Base-by-base conservation (phyloP, 2,329 filamentous ascomycete species). In the Ambrosiella xylebori region DNA sequence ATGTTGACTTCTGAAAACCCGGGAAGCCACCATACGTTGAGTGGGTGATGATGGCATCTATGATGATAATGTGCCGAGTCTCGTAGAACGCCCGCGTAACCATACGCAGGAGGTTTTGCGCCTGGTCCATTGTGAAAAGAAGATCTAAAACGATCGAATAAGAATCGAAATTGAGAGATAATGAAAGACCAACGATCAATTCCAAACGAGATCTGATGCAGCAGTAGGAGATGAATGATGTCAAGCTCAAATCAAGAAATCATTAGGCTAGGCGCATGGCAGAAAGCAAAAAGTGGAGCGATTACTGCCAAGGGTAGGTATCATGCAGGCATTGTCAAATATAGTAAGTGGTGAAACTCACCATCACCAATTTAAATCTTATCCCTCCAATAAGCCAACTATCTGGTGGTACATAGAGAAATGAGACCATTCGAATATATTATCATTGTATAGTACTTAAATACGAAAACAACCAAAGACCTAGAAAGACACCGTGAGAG, bases 41-140 rank as follows among this genome's bases (percentile, higher is more conserved):
- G 70, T 95, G 89, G 58, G 88, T 80, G 66, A 91, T 84, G 63
- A 95, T 78, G 62, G 89, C 87, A 75, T 95, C 89, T 57, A 95
- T 76, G 52, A 95, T 82, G 52, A 95, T 77, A 62, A 93, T 84
- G 66, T 93, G 85, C 65, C 88, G 85, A 40, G 85, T 88, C 63
- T 86, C 79, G 71, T 93, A 94, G 73, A 95, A 95, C 59, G 87
- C 84, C 68, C 89, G 86, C 66, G 83, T 85, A 44, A 89, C 86
- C 57, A 84, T 93, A 70, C 90, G 87, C 66, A 97, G 82, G 63
- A 97, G 82, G 45, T 84, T 84, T 68, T 89, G 74, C n/a, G 77
- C 76, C 61, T 79, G 69, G 68, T 79, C 76, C 74, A 78, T 76
- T 56, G 52, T 63, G 39, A 27, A 15, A 7, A 11, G 38, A 19